These are phyloP conservation scores for Lactarius akahatsu DNA, from an alignment of 768 basidiomycete genomes.

Conservation along the genomic window DNA sequence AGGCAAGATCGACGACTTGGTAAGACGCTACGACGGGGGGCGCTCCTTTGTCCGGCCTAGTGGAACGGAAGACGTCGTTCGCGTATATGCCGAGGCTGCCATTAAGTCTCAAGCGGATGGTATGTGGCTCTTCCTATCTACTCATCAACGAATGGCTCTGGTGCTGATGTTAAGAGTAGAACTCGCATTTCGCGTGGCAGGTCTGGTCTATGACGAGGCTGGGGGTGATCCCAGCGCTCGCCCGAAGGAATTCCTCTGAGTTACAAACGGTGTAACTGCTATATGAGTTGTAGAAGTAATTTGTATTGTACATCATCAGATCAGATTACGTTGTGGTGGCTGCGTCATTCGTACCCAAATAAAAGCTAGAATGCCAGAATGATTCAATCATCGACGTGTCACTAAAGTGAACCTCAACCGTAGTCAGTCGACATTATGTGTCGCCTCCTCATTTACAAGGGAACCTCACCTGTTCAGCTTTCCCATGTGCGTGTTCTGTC, in stretches of 20 bases:
- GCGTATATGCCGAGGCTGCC: constrained; percentile 93
- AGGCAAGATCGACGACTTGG: constrained; percentile 75
- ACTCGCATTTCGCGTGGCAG: constrained; percentile 82
- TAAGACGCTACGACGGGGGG: constrained; percentile 75
- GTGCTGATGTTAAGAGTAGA: constrained; percentile 44
- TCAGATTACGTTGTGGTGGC: not conserved
- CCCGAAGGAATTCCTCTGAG: constrained; percentile 76
- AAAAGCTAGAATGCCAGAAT: constrained; percentile 1
- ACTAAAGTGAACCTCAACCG: not conserved
- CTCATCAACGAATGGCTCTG: constrained; percentile 1
- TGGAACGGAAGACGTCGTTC: constrained; percentile 97
- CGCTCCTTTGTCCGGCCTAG: constrained; percentile 94
- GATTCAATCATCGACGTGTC: constrained; percentile 1
- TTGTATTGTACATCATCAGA: constrained; percentile 18
- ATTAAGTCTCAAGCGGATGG: constrained; percentile 77
- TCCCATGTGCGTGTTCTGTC: constrained; percentile 57
- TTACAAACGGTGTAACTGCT: constrained; percentile 13
- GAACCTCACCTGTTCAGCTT: constrained; percentile 87
- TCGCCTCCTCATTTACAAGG: constrained; percentile 93
- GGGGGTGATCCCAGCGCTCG: constrained; percentile 75
- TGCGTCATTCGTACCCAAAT: not conserved
- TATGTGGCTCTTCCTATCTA: constrained; percentile 41
- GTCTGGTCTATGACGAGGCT: constrained; percentile 78
- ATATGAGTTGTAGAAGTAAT: constrained; percentile 10
- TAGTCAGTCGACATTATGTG: constrained; percentile 48